Base-by-base conservation (phyloP, 2,329 filamentous ascomycete genomes). In the Pestalotiopsis sp. region DNA sequence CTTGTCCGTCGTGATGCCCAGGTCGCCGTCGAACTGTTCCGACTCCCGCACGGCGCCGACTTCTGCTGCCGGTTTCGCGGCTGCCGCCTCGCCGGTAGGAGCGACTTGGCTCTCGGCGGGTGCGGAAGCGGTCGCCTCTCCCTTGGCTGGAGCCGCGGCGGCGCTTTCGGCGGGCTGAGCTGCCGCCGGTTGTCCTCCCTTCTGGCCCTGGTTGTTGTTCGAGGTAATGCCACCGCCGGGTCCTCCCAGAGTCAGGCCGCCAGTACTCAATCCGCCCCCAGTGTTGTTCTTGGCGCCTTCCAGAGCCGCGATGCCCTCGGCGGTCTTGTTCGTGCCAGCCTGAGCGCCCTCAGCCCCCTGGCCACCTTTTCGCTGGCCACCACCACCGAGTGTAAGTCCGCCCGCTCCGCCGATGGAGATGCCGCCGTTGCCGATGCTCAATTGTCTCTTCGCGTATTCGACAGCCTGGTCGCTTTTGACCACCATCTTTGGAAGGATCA, bases 1-100 rank as follows among this genome's bases (percentile, higher is more conserved):
- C 7, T 62, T 68, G 45, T 71, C 70, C 12, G 69, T 52, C 12
- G 52, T 70, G 61, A 73, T 73, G 57, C 72, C 72, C 23, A 59
- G 23, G 58, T 72, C 71, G 27, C 65, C 69, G 39, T 72, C 67
- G 71, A 73, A 74, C 12, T 72, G 66, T 49, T 73, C 70, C 36
- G 67, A 65, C 58, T 72, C 72, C 25, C 67, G 61, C 5, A 70
- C 66, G 1, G 70, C 72, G 7, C 62, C 66, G n/a, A 68, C 56
- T 9, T 72, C 71, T 20, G 31, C 31, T 5, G 31, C 56, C 67
- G 12, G 68, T 65, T 27, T 63, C 58, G 12, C 36, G 52, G 25
- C 31, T 7, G 66, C 52, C 2, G 61, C 61, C n/a, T 68, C 62
- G 7, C 36, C 64, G 17, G 67, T 57, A 23, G 64, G 45, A 13